Percentiles rank a stretch among this genome's conserved stretches.
phyloP scores from a whole-genome alignment of 345 rosid species.

The Orychophragmus violaceus region DNA sequence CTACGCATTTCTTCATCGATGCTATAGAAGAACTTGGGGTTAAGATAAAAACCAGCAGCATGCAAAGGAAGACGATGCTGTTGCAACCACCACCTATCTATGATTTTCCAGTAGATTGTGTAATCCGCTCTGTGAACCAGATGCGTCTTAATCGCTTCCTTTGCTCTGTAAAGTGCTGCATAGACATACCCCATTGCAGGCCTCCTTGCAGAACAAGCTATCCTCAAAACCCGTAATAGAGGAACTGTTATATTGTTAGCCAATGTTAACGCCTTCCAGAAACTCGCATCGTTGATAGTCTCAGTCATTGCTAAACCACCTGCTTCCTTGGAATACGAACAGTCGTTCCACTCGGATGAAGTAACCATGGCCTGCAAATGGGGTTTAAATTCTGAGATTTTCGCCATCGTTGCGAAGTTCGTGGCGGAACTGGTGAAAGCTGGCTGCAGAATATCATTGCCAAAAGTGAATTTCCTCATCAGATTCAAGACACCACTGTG shows the following conservation, averaged over 20 bases:
- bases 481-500: conserved; percentile 65
- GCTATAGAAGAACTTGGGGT: conserved; percentile 83
- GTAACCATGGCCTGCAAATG: conserved; percentile 77
- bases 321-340: conserved; percentile 55
- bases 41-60: conserved; percentile 86
- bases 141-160: conserved; percentile 74
- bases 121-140: conserved; percentile 61
- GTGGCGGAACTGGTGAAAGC: conserved; percentile 58
- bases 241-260: conserved; percentile 54
- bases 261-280: conserved; percentile 68
- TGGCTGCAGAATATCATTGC: conserved; percentile 67
- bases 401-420: conserved; percentile 55
- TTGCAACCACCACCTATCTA: conserved; percentile 75
- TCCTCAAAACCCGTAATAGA: conserved; percentile 55
- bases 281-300: conserved; percentile 52
- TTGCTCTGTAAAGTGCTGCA: conserved; percentile 75
- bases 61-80: conserved; percentile 71
- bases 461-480: conserved; percentile 59
- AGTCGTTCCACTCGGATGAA: conserved; percentile 82
- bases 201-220: conserved; percentile 51
- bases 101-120: conserved; percentile 65
- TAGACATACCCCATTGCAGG: conserved; percentile 87
- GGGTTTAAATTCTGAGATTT: conserved; percentile 51
- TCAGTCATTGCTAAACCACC: conserved; percentile 69
- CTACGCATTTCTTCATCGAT: conserved; percentile 58